Evolutionary conservation across 2,329 filamentous ascomycete species (phyloP), one percentile per base, ranked within the genome.

Genomic region (Talaromyces sp.): DNA sequence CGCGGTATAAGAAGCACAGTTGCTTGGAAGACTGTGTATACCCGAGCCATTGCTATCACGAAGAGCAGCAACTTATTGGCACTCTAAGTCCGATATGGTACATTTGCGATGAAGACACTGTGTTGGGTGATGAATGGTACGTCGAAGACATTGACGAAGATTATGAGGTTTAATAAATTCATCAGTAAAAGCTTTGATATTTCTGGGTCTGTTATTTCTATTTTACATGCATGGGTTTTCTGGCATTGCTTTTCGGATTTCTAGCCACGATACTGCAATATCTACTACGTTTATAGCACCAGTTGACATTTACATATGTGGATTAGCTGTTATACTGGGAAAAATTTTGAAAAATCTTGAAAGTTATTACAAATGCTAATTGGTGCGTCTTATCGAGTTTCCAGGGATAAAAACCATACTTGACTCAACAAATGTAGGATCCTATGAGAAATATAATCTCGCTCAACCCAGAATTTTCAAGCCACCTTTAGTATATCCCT

Each of bases 401-500:
- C 9, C 43, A 46, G 10, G 9, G 24, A 46, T 58, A 53, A 26
- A 38, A 35, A 8, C 14, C n/a, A 26, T 19, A 43, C 17, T 19
- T 31, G 31, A 54, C 14, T 46, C 43, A 7, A 38, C 14, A 38
- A 24, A 29, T 27, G 31, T 5, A 35, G 26, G 19, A 29, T 17
- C 27, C 5, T n/a, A 2, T 38, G 32, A 1, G 21, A 46, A 21
- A 46, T 46, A 46, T 19, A 46, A 21, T 5, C 43, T 46, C 19
- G 43, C 19, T 75, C 65, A 79, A 51, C 77, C 77, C 55, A 79
- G 62, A 52, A 79, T 74, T 65, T 72, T 77, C 64, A 79, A 63
- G 26, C 77, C 77, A 38, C 75, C 76, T 65, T 77, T 79, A 0
- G 77, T 79, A 68, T 80, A 79, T 11, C 72, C 70, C 5, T 73